Percentiles rank a stretch among this genome's conserved stretches.
These are phyloP conservation scores for Cymbopogon citratus DNA, from an alignment of 176 grass and related monocot genomes.

Conservation along the genomic window DNA sequence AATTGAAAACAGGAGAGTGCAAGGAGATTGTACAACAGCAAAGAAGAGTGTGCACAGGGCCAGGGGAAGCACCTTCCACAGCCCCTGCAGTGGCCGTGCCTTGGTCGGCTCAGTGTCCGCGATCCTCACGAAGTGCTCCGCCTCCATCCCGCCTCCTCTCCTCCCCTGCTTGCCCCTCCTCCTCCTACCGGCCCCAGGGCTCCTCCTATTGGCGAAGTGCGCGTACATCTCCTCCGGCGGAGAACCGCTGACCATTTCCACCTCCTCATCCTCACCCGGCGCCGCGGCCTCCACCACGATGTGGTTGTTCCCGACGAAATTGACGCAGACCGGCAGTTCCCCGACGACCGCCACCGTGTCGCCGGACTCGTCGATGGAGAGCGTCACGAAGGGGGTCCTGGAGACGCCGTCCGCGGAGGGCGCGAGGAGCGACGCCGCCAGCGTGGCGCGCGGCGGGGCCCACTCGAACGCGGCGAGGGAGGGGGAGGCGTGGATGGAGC, in stretches of 20 bases:
- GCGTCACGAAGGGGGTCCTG: constrained; percentile 44
- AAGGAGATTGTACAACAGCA: background rate
- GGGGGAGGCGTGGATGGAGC: background rate
- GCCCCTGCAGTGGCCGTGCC: constrained; percentile 48
- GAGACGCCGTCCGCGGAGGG: constrained; percentile 1
- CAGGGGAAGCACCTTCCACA: constrained; percentile 65
- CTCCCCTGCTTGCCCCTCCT: constrained; percentile 39
- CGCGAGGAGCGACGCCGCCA: constrained; percentile 41
- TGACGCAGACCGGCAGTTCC: constrained; percentile 42
- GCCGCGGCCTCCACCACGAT: constrained; percentile 44
- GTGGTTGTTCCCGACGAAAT: constrained; percentile 53
- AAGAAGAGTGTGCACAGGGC: background rate
- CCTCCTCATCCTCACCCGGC: constrained; percentile 21
- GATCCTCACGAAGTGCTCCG: constrained; percentile 58
- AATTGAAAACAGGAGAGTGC: background rate
- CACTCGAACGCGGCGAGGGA: constrained; percentile 62
- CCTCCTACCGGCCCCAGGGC: constrained; percentile 30
- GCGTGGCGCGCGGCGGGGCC: constrained; percentile 38
- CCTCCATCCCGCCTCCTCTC: constrained; percentile 25
- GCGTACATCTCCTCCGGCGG: constrained; percentile 62
- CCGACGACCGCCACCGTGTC: constrained; percentile 38
- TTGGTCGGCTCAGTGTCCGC: constrained; percentile 33
- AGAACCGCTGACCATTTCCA: constrained; percentile 33
- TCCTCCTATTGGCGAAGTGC: constrained; percentile 66
- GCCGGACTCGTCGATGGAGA: constrained; percentile 39